Base-by-base conservation (phyloP, 163 green algal genomes). In the Volvox carteri region DNA sequence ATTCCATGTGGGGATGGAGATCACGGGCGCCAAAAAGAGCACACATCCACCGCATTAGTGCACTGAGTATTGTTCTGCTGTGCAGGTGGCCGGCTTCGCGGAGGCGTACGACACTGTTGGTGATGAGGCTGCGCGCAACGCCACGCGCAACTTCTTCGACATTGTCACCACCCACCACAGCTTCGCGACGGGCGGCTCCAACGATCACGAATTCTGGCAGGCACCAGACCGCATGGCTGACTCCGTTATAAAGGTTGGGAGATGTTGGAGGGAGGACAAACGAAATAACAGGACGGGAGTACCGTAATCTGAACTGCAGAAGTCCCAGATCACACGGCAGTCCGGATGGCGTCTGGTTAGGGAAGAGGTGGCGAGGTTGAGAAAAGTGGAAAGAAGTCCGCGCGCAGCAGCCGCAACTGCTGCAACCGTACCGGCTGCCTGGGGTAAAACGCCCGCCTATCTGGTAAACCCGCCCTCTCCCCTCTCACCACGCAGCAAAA, bases 31-130 rank as follows among this genome's bases (percentile, higher is more conserved):
- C 11, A 58, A 58, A 58, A 58, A 58, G 14, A 58, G 48, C 48
- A 11, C 48, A 58, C 48, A 58, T 23, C 11, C 48, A 58, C 11
- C 11, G 48, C 11, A 58, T 23, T 14, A 58, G 14, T 58, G 48
- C 48, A 14, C 14, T 58, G 48, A 11, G 48, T 14, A 14, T 58
- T 16, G 67, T 33, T 2, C 56, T 23, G 56, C 19, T 33, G 12
- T 21, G 52, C 93, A 96, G 93, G 93, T 96, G 46, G 94, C 95
- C 50, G 93, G 95, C 33, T 97, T 96, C 92, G 94, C 91, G 21
- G 91, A 93, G 42, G 85, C 90, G 1, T 94, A 87, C 81, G 93
- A 96, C 44, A 67, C 74, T 0, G 80, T 86, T 1, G 93, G 90
- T 2, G 86, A 96, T 85, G 30, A 85, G 3, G 35, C 67, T 9